phyloP scores from a whole-genome alignment of 2,329 filamentous ascomycete genomes.

The Aspergillus aculeatus region DNA sequence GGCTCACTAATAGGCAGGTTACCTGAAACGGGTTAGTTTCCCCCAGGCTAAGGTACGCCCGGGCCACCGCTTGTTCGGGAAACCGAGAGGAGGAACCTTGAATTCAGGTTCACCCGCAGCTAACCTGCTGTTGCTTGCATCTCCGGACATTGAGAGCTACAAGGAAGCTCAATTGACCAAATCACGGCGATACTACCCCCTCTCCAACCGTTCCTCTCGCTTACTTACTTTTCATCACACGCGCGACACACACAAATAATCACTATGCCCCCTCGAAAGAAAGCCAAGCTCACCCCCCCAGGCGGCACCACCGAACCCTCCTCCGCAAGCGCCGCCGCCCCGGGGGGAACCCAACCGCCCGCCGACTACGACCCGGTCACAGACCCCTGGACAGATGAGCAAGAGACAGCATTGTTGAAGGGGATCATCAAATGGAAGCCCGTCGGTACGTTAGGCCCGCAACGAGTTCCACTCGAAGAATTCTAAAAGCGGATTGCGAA shows the following conservation, averaged over 20 bases:
- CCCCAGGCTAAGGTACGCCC: conserved; percentile 15
- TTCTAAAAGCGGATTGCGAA: neutral
- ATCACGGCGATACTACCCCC: neutral
- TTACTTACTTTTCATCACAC: neutral
- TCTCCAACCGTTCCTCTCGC: neutral
- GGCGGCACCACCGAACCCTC: conserved; percentile 29
- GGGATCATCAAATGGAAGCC: conserved; percentile 93
- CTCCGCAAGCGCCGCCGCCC: conserved; percentile 31
- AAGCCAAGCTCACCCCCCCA: conserved; percentile 50
- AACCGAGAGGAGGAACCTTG: conserved; percentile 8
- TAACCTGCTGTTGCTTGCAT: neutral
- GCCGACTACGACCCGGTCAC: conserved; percentile 53
- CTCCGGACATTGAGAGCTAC: neutral
- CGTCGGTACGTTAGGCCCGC: conserved; percentile 61
- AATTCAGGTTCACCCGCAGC: neutral
- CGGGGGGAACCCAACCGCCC: conserved; percentile 35
- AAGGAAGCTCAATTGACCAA: neutral
- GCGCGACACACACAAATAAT: neutral
- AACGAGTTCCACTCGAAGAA: neutral
- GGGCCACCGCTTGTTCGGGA: conserved; percentile 32
- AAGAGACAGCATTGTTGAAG: conserved; percentile 89
- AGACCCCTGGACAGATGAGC: conserved; percentile 91
- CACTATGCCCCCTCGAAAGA: conserved; percentile 58
- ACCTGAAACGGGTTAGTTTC: conserved; percentile 15
- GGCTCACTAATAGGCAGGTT: conserved; percentile 13